Conservation (phyloP, 2,329 filamentous ascomycete genomes). For the Aspergillus oerlinghausenensis region DNA sequence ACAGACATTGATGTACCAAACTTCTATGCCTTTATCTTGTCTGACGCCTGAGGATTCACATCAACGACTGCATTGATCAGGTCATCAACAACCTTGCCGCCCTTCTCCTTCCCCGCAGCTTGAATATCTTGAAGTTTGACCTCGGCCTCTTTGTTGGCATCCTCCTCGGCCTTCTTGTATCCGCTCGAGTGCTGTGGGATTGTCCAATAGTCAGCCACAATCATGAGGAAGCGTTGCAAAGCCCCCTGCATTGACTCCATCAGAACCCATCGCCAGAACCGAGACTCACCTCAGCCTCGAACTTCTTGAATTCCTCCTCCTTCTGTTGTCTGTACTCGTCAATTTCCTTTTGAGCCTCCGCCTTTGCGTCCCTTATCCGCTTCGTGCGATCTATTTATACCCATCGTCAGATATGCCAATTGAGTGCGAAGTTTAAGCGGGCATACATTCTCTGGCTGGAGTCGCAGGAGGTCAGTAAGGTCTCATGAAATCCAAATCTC, state of each 20-base stretch:
- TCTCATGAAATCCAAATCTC: not conserved
- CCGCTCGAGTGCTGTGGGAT: conserved; percentile 74
- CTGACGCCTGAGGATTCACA: conserved; percentile 67
- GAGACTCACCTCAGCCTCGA: conserved; percentile 67
- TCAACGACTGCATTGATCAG: conserved; percentile 81
- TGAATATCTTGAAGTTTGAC: conserved; percentile 77
- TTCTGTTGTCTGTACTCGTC: conserved; percentile 85
- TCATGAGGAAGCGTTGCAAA: not conserved
- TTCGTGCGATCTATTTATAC: conserved; percentile 73
- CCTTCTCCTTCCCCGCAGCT: conserved; percentile 71
- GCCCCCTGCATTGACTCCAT: not conserved
- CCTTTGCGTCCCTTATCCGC: conserved; percentile 91
- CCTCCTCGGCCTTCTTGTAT: conserved; percentile 75
- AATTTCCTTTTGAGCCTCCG: conserved; percentile 97
- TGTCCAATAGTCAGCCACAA: not conserved
- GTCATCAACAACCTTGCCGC: conserved; percentile 74
- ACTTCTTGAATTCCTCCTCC: conserved; percentile 92
- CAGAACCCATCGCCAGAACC: not conserved
- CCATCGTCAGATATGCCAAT: conserved; percentile 12
- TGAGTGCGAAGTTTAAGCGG: conserved; percentile 3
- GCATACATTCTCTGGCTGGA: conserved; percentile 79
- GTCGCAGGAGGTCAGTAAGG: conserved; percentile 21
- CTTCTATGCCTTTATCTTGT: conserved; percentile 38
- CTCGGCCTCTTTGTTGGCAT: conserved; percentile 77
- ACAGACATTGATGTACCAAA: not conserved